phyloP scores from a whole-genome alignment of 1,284 basidiomycete species.

The Farysia itapuensis region DNA sequence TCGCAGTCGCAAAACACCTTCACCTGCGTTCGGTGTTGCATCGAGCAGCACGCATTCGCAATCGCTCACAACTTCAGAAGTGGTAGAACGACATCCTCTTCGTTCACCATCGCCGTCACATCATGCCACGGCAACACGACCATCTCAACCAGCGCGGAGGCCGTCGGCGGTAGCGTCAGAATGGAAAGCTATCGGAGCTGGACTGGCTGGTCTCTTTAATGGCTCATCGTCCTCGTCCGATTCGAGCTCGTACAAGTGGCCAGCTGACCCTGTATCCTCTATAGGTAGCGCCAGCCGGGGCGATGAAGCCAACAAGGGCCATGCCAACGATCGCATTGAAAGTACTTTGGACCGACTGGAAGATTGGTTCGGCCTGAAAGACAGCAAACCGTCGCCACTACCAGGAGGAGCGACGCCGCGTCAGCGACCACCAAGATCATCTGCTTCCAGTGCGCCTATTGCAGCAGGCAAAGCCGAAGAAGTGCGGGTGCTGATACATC shows the following conservation, averaged over 20 bases:
- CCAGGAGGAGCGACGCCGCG: neutral
- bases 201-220: constrained; percentile 28
- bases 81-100: constrained; percentile 20
- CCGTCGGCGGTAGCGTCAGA: constrained; percentile 28
- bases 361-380: constrained; percentile 47
- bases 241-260: constrained; percentile 19
- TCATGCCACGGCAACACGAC: neutral
- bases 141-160: constrained; percentile 3
- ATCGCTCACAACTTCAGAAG: neutral
- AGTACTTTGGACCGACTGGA: constrained; percentile 42
- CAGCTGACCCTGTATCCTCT: constrained; percentile 21
- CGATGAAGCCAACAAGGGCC: constrained; percentile 15
- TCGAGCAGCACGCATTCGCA: constrained; percentile 2
- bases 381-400: constrained; percentile 1
- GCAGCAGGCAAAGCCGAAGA: constrained; percentile 1
- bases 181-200: constrained; percentile 32
- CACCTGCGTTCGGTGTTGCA: constrained; percentile 2
- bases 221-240: constrained; percentile 2
- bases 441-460: neutral
- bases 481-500: constrained; percentile 52
- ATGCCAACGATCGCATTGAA: constrained; percentile 19
- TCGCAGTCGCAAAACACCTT: constrained; percentile 22
- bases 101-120: constrained; percentile 25
- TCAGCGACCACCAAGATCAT: too few species aligned
- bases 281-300: neutral